Evolutionary conservation across 306 rosid species (phyloP), one percentile per base, ranked within the genome.

Genomic region (Casuarina glauca): DNA sequence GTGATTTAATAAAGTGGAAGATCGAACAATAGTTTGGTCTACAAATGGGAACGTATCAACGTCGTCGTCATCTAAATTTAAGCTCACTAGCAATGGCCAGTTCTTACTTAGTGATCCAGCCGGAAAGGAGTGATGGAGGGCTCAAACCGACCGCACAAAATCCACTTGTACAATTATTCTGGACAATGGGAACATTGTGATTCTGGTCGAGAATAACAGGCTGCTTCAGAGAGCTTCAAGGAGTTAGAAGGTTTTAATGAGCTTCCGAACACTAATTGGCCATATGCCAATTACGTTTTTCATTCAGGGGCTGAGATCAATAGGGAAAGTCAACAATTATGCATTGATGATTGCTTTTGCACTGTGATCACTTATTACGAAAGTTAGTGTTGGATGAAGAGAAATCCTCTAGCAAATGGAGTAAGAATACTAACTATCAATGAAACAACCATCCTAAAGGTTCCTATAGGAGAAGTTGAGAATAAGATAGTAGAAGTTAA

Each of bases 381-480:
- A 0, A 55, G 52, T 4, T 1, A 0, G 0, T 84, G 87, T 71
- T 19, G 4, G 52, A 84, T 67, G 66, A 84, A 84, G 80, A 77
- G 69, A 32, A 20, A 76, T 62, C 87, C 84, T 20, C 19, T 80
- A 70, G 73, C 77, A 15, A 74, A 39, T 73, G 87, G 82, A 80
- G 73, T 79, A 54, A 42, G 42, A 39, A 42, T 57, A 74, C 20
- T 26, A 26, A 51, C 10, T n/a, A 0, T 4, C 3, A n/a, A 13
- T 1, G 63, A 74, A 48, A 66, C 12, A 43, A 52, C 78, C n/a
- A 43, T 73, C 2, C 35, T 79, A 4, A 66, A 73, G 26, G 26
- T 79, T 32, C 70, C 78, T n/a, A 73, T 32, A 54, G 39, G 39
- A n/a, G 36, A 20, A 20, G 26, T 20, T 20, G 26, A 20, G 26